Evolutionary conservation across 1,139 yeast species (phyloP).

Genomic region (Spathaspora sp.): DNA sequence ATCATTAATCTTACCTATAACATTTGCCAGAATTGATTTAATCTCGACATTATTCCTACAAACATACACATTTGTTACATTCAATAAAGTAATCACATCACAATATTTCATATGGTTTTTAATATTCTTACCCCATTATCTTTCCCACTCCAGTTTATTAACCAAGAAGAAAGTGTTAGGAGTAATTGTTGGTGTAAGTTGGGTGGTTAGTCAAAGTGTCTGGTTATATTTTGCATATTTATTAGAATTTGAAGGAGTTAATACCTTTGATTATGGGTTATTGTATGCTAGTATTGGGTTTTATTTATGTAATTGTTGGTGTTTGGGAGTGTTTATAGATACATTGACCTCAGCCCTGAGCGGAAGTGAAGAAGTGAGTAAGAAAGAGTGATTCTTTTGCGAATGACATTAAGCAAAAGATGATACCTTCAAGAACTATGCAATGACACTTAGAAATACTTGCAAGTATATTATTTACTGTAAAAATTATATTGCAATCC

Average conservation of each 20-base stretch:
- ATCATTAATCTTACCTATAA: conserved; percentile 58
- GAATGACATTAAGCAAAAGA: neutral
- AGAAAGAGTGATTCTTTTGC: too few species aligned
- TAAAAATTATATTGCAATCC: too few species aligned
- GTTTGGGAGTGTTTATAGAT: conserved; percentile 56
- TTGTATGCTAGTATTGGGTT: conserved; percentile 62
- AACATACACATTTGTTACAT: conserved; percentile 86
- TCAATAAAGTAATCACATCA: conserved; percentile 92
- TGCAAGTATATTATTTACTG: too few species aligned
- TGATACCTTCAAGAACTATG: neutral
- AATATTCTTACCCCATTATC: conserved; percentile 73
- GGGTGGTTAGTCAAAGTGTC: conserved; percentile 70
- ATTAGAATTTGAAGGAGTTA: conserved; percentile 75
- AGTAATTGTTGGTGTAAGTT: conserved; percentile 40
- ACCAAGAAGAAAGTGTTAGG: conserved; percentile 32
- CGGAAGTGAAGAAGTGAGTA: neutral
- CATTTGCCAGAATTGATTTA: conserved; percentile 52
- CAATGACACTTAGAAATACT: neutral
- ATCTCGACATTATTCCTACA: conserved; percentile 78
- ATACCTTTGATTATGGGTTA: conserved; percentile 63
- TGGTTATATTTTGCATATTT: conserved; percentile 83
- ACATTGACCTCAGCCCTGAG: conserved; percentile 24
- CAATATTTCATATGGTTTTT: conserved; percentile 93
- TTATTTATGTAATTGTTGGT: conserved; percentile 66
- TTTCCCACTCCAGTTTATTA: conserved; percentile 44